phyloP scores from a whole-genome alignment of 148 eudicot genomes.

The Heliamphora exappendiculata region DNA sequence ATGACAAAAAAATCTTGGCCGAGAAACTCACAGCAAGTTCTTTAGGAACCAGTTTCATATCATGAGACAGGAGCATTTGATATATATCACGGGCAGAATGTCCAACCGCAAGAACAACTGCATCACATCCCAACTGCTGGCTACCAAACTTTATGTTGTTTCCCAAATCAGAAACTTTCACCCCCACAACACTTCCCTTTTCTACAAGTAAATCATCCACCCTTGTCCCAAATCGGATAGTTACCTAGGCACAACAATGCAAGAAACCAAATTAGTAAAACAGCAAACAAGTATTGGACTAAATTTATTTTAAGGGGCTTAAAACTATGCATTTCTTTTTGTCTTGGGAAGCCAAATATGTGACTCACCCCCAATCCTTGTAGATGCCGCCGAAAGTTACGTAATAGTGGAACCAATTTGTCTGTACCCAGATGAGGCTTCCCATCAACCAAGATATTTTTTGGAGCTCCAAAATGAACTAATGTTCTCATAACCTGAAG shows the following conservation, averaged over 20 bases:
- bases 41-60: constrained; percentile 60
- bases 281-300: not conserved
- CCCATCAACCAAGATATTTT: constrained; percentile 78
- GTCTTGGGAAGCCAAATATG: not conserved
- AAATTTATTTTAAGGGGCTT: not conserved
- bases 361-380: constrained; percentile 72
- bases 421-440: constrained; percentile 99
- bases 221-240: constrained; percentile 78
- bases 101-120: constrained; percentile 90
- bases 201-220: constrained; percentile 86
- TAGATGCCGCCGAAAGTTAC: constrained; percentile 71
- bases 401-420: constrained; percentile 80
- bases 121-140: constrained; percentile 66
- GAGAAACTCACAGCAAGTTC: constrained; percentile 76
- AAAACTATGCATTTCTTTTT: not conserved
- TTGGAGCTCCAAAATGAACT: constrained; percentile 94
- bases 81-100: constrained; percentile 98
- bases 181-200: constrained; percentile 51
- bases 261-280: constrained; percentile 1
- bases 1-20: not conserved
- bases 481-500: constrained; percentile 80
- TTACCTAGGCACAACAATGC: constrained; percentile 44
- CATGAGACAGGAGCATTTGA: constrained; percentile 85
- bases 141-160: constrained; percentile 22
- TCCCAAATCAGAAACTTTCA: constrained; percentile 65